phyloP scores from a whole-genome alignment of 352 stramenopile species.

The Pythium periplocum region DNA sequence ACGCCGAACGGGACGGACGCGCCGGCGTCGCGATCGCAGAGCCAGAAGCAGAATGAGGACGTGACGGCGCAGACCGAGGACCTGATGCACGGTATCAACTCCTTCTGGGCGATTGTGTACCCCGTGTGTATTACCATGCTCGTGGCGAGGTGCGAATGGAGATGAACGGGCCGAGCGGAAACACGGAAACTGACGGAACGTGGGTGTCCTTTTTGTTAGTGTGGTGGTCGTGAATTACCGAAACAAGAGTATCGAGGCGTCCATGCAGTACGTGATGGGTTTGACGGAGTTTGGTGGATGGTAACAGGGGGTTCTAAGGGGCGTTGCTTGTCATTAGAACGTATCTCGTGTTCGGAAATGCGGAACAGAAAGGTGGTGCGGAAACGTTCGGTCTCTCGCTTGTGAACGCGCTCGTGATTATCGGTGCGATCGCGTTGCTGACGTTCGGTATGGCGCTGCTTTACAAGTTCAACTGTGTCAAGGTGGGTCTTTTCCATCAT shows the following conservation, averaged over 20 bases:
- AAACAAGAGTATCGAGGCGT: conserved; percentile 64
- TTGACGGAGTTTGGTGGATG: not conserved
- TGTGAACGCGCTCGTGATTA: conserved; percentile 88
- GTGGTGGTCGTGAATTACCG: conserved; percentile 83
- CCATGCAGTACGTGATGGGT: conserved; percentile 56
- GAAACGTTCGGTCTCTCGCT: conserved; percentile 61
- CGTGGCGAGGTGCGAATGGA: conserved; percentile 28
- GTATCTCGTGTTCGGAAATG: conserved; percentile 78
- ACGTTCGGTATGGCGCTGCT: conserved; percentile 88
- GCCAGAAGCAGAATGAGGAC: conserved; percentile 6
- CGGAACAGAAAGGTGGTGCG: conserved; percentile 26
- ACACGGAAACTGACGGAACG: too few relatives aligned
- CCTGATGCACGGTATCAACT: conserved; percentile 85
- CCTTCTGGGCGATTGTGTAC: conserved; percentile 82
- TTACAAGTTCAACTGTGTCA: conserved; percentile 89
- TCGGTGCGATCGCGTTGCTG: conserved; percentile 72
- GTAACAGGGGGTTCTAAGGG: too few relatives aligned
- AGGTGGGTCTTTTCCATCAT: conserved; percentile 15
- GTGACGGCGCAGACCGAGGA: conserved; percentile 44
- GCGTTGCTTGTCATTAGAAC: conserved; percentile 21
- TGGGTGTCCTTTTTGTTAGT: conserved; percentile 16
- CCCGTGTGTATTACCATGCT: conserved; percentile 82
- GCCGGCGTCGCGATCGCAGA: conserved; percentile 8
- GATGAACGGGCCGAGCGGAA: too few relatives aligned
- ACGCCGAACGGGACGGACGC: conserved; percentile 30